Base-by-base conservation (phyloP, 495 filamentous ascomycete genomes). In the Trichoderma virens region DNA sequence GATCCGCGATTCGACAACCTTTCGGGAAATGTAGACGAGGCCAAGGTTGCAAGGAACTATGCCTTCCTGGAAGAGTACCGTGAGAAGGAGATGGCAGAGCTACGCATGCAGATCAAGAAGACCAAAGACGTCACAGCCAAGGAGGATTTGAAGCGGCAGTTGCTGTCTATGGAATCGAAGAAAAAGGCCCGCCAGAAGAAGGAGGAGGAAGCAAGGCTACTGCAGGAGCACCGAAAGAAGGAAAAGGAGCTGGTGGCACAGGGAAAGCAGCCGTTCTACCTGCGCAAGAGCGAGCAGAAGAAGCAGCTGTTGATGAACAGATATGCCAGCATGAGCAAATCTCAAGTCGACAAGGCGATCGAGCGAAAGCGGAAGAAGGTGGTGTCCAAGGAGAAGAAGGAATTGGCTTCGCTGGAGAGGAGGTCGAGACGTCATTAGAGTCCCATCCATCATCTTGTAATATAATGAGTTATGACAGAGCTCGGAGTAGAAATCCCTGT, bases 201-300 rank as follows among this genome's bases (percentile, higher is more conserved):
- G 70, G 88, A 90, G 60, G 80, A 85, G 25, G 83, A 88, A 74
- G 74, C 80, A 65, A 80, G 85, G 66, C 73, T 97, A 11, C 62
- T 90, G 38, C 78, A 82, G 31, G 83, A 88, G 73, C 92, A 96
- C 74, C 84, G 88, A 67, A 86, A 83, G 76, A 79, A 86, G 70
- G 94, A 98, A 83, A 90, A 90, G 75, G 88, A 92, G 74, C 74
- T 88, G 63, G 85, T 98, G 32, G 83, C 80, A 68, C 83, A 92
- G 76, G 94, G 94, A 27, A 97, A 98, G 85, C 86, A 86, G 80
- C 93, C 93, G 6, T 98, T 92, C 71, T 96, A 88, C 72, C 78
- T 97, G 67, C 98, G 98, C 83, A 86, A 88, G 75, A 86, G 84
- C 65, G 92, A 97, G 76, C 81, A 92, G 76, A 96, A 95, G 85